These are phyloP conservation scores for Tuber indicum DNA, from an alignment of 495 filamentous ascomycete species.

Conservation along the genomic window DNA sequence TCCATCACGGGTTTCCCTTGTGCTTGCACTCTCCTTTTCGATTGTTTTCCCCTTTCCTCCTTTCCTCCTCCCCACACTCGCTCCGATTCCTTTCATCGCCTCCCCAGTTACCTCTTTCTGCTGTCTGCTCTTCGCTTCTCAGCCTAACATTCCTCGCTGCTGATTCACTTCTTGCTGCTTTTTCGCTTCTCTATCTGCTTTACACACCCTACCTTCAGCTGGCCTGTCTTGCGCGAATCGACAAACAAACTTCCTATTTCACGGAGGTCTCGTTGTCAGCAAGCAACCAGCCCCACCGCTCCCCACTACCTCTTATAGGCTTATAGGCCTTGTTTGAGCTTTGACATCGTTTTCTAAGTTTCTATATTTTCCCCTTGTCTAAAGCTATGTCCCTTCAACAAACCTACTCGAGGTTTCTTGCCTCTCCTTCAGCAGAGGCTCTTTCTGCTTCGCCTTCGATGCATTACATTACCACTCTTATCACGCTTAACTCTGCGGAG, in stretches of 20 bases:
- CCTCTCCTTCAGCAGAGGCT: constrained; percentile 57
- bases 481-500: constrained; percentile 59
- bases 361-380: constrained; percentile 8
- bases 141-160: constrained; percentile 12
- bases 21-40: background rate
- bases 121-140: constrained; percentile 26
- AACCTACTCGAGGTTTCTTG: constrained; percentile 72
- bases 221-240: constrained; percentile 30
- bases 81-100: constrained; percentile 1
- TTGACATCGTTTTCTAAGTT: constrained; percentile 3
- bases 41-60: constrained; percentile 12
- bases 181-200: constrained; percentile 31
- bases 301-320: background rate
- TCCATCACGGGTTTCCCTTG: constrained; percentile 10
- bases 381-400: constrained; percentile 58
- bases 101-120: constrained; percentile 15
- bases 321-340: background rate
- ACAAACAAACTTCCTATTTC: constrained; percentile 19
- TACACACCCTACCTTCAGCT: constrained; percentile 26
- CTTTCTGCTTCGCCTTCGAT: constrained; percentile 67
- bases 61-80: constrained; percentile 6
- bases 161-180: constrained; percentile 22
- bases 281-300: constrained; percentile 13
- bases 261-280: constrained; percentile 8
- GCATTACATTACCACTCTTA: constrained; percentile 88